phyloP scores from a whole-genome alignment of 257 asterid species.

The Solanum tacnaense region DNA sequence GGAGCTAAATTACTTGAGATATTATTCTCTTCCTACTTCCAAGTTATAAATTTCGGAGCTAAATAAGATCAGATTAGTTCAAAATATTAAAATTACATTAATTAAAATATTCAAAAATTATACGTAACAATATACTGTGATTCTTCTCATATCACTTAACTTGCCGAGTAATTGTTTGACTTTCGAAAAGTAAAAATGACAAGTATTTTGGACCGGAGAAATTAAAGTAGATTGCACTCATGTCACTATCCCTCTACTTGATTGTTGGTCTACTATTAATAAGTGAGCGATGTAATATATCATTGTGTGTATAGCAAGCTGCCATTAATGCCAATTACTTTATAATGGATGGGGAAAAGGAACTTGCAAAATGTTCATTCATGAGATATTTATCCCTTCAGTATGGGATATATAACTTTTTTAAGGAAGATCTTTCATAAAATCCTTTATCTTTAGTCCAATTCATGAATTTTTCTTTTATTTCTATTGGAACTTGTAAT shows the following conservation, averaged over 20 bases:
- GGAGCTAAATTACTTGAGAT: background rate
- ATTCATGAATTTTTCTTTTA: background rate
- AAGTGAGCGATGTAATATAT: background rate
- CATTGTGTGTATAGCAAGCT: background rate
- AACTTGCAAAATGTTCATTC: background rate
- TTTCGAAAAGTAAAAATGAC: background rate
- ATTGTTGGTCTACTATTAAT: background rate
- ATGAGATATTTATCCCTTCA: background rate
- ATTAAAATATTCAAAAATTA: background rate
- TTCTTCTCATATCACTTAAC: background rate
- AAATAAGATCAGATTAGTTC: background rate
- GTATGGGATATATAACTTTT: background rate
- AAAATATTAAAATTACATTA: background rate
- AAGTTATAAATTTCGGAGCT: background rate
- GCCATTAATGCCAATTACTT: background rate
- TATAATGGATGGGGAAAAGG: background rate
- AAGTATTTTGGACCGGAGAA: background rate
- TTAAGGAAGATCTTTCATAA: background rate
- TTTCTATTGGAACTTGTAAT: background rate
- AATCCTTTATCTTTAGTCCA: background rate
- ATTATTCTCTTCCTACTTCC: background rate
- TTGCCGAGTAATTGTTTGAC: fast-evolving
- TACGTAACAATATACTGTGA: background rate
- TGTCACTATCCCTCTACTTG: background rate
- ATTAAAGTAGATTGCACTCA: background rate